Base-by-base conservation (phyloP, 495 filamentous ascomycete genomes). In the Cryomyces minteri region DNA sequence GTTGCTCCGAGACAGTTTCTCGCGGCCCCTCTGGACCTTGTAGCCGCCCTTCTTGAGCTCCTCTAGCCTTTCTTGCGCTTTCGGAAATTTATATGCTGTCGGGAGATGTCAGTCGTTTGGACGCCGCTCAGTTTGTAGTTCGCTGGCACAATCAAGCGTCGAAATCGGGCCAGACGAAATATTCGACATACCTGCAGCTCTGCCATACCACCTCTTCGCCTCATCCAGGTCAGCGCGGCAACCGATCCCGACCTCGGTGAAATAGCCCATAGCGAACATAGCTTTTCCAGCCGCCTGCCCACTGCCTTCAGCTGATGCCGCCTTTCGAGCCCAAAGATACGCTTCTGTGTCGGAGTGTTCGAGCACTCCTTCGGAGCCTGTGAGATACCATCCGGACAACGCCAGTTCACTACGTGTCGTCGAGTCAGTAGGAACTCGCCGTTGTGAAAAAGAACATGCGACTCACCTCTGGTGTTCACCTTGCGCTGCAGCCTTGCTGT, bases 221-320 rank as follows among this genome's bases (percentile, higher is more conserved):
- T 94, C 90, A 54, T 98, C 90, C 50, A 94, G 48, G 58, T 86
- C 87, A 4, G 80, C 74, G 30, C 77, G 68, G 43, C 80, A 75
- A n/a, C 90, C 90, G 51, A 98, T 95, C 0, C 90, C 90, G 31
- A 86, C 80, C 61, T 98, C 90, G 0, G 86, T 93, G 52, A 90
- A 96, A 59, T 95, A 95, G 2, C 90, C 90, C 84, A 98, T 88
- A 0, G 90, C 90, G 67, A 94, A 95, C 62, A 95, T 82, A 0
- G 88, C 90, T 68, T 96, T 96, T 4, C 79, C 73, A 32, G 94
- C 63, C 32, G 62, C 61, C 25, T 59, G 62, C 5, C 87, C 84
- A 8, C 82, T 77, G 40, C 76, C 70, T 1, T 88, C 88, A 6
- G 90, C 88, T 40, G 75, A 71, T 1, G 90, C 88, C 7, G 90